Evolutionary conservation across 441 rosid species (phyloP).

Genomic region (Capsella rubella): DNA sequence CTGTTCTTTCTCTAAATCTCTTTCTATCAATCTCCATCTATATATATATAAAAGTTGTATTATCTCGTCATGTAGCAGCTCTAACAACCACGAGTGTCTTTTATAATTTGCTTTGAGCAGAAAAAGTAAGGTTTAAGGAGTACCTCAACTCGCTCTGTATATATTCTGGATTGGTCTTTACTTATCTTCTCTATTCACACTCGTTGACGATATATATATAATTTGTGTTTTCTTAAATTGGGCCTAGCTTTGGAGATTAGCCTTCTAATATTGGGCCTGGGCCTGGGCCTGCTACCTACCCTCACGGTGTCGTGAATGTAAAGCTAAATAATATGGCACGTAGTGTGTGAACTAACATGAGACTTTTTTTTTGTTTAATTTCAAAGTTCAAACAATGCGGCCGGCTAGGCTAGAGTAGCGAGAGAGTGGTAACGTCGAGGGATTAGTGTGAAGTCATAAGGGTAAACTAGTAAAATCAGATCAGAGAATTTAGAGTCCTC

Average conservation of each 20-base stretch:
- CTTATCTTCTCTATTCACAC: neutral
- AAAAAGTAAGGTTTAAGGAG: constrained; percentile 4
- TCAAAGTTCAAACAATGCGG: constrained; percentile 44
- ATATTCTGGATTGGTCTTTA: constrained; percentile 10
- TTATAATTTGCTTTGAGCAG: constrained; percentile 13
- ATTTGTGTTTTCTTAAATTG: neutral
- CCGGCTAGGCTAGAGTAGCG: neutral
- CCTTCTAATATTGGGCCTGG: neutral
- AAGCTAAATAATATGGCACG: neutral
- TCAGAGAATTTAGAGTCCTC: constrained; percentile 21
- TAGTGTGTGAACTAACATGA: neutral
- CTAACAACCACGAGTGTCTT: constrained; percentile 37
- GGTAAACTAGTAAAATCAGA: constrained; percentile 1
- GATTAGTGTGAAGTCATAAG: constrained; percentile 10
- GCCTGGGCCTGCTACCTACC: neutral
- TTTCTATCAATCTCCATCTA: neutral
- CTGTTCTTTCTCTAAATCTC: neutral
- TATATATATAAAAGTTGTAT: neutral
- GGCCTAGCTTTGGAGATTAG: neutral
- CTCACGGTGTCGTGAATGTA: neutral
- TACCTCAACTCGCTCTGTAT: neutral
- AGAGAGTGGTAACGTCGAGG: neutral
- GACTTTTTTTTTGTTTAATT: neutral
- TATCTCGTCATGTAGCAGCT: constrained; percentile 30
- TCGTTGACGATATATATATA: neutral